phyloP scores from a whole-genome alignment of 139 green algal genomes.

The Chlorella sp. region DNA sequence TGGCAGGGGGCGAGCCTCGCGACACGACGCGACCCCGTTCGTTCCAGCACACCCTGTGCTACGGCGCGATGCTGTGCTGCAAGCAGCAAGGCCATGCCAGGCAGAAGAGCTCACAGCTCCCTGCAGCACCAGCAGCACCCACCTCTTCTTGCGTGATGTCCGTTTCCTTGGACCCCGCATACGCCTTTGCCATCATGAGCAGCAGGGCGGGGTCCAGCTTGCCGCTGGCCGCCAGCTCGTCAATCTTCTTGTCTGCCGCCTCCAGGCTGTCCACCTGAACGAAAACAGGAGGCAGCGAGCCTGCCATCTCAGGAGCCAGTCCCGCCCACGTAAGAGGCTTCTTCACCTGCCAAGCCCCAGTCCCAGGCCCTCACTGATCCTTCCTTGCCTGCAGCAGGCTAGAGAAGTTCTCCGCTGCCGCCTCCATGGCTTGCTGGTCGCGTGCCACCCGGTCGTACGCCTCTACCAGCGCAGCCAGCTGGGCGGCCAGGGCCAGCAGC shows the following conservation, averaged over 20 bases:
- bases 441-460: constrained; percentile 46
- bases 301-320: too few relatives aligned
- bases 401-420: constrained; percentile 48
- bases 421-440: constrained; percentile 56
- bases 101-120: too few relatives aligned
- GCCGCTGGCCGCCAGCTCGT: constrained; percentile 68
- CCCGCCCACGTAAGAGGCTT: too few relatives aligned
- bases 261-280: constrained; percentile 63
- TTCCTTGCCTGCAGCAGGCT: constrained; percentile 45
- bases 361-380: too few relatives aligned
- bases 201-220: constrained; percentile 81
- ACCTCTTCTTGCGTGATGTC: constrained; percentile 75
- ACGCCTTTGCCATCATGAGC: constrained; percentile 88
- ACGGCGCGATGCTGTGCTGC: too few relatives aligned
- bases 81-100: too few relatives aligned
- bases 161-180: constrained; percentile 75
- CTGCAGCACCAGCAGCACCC: too few relatives aligned
- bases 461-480: constrained; percentile 55
- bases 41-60: too few relatives aligned
- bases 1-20: too few relatives aligned
- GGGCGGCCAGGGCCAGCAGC: constrained; percentile 45
- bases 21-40: too few relatives aligned
- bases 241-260: constrained; percentile 73
- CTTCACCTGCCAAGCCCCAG: too few relatives aligned
- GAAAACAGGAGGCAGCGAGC: too few relatives aligned